Conservation (phyloP, 163 green algal species). For the Scenedesmus sp. region DNA sequence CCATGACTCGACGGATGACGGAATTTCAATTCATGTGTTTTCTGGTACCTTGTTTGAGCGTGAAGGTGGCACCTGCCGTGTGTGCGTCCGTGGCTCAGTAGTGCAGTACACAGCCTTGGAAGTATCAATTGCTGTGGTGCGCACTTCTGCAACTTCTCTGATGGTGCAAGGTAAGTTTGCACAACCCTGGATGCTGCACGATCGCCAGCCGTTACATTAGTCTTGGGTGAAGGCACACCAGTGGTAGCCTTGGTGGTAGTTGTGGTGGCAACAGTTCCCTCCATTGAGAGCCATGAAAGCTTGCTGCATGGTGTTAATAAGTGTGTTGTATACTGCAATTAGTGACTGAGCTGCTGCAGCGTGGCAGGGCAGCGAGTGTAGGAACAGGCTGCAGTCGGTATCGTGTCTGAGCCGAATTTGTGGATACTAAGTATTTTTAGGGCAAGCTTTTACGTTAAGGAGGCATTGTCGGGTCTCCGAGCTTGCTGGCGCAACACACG, state of each 20-base stretch:
- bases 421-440: not conserved
- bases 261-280: not conserved
- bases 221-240: not conserved
- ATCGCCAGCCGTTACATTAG: not conserved
- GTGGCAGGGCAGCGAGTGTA: not conserved
- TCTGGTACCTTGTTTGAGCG: not conserved
- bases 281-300: not conserved
- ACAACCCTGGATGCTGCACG: not conserved
- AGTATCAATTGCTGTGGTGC: not conserved
- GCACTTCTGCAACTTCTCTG: not conserved
- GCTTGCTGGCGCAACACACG: not conserved
- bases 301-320: not conserved
- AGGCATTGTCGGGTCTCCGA: not conserved
- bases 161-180: not conserved
- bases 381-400: not conserved
- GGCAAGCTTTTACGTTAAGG: not conserved
- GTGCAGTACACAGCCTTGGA: not conserved
- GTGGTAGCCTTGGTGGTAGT: not conserved
- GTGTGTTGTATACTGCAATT: not conserved
- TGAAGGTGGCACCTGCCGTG: not conserved
- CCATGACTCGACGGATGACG: not conserved
- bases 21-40: not conserved
- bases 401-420: not conserved
- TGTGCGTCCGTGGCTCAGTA: not conserved
- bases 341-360: not conserved